Percentiles rank a stretch among this genome's conserved stretches.
Conservation (phyloP, 2,329 filamentous ascomycete species). For the Cladophialophora yegresii region DNA sequence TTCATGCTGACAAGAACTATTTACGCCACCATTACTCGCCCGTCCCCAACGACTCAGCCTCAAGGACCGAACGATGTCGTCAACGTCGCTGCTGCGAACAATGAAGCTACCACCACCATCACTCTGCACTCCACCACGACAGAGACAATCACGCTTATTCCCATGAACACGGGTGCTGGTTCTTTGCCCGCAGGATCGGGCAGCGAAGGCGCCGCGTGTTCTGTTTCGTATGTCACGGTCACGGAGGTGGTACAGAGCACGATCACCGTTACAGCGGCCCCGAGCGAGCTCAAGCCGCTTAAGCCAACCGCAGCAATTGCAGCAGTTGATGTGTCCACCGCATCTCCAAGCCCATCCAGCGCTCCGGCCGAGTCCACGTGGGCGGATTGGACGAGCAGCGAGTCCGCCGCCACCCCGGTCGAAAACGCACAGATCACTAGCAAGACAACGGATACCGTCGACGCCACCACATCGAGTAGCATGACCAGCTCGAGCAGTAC, state of each 20-base stretch:
- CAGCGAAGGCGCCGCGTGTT: conserved; percentile 13
- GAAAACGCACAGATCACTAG: background rate
- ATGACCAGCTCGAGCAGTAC: conserved; percentile 3
- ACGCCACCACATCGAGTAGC: background rate
- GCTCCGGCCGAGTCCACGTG: background rate
- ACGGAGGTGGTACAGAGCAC: conserved; percentile 30
- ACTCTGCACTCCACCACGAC: conserved; percentile 25
- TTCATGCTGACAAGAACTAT: conserved; percentile 25
- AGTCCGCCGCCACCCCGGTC: background rate
- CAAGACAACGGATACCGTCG: conserved; percentile 5
- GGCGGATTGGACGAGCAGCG: conserved; percentile 1
- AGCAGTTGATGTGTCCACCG: conserved; percentile 15
- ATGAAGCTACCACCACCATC: conserved; percentile 18
- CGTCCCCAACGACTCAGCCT: conserved; percentile 12
- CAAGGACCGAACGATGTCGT: conserved; percentile 13
- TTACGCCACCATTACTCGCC: conserved; percentile 29
- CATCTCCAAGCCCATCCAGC: conserved; percentile 4
- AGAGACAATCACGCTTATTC: conserved; percentile 23
- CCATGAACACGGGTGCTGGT: conserved; percentile 11
- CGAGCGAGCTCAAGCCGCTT: conserved; percentile 9
- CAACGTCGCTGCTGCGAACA: conserved; percentile 24
- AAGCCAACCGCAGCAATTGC: conserved; percentile 15
- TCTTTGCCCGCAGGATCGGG: background rate
- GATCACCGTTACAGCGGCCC: conserved; percentile 25
- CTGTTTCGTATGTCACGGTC: conserved; percentile 26